phyloP scores from a whole-genome alignment of 1,284 basidiomycete species.

The Ganoderma resinaceum region DNA sequence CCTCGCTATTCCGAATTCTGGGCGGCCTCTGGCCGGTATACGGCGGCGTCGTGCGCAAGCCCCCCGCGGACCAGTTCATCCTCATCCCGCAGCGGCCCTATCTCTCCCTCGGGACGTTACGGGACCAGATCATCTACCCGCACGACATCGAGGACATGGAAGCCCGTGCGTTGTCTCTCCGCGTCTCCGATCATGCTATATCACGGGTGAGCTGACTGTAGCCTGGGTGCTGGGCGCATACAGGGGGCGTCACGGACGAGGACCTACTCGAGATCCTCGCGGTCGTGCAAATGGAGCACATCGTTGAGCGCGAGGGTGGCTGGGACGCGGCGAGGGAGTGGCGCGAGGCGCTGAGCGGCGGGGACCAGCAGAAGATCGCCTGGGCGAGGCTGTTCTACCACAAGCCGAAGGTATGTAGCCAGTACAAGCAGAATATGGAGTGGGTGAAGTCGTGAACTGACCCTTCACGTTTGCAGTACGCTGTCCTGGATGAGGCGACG shows the following conservation, averaged over 20 bases:
- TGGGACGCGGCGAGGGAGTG: constrained; percentile 92
- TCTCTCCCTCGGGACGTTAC: constrained; percentile 89
- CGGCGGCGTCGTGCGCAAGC: constrained; percentile 94
- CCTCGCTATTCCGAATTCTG: constrained; percentile 91
- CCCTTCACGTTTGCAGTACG: constrained; percentile 68
- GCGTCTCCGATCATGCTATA: constrained; percentile 10
- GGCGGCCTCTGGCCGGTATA: constrained; percentile 98
- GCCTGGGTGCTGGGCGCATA: not conserved
- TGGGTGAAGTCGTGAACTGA: not conserved
- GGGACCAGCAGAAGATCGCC: constrained; percentile 91
- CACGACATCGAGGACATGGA: constrained; percentile 83
- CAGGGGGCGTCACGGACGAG: constrained; percentile 77
- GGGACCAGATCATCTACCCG: constrained; percentile 93
- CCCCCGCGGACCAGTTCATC: constrained; percentile 88
- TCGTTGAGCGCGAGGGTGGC: constrained; percentile 96
- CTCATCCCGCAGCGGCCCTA: constrained; percentile 97
- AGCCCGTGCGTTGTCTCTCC: constrained; percentile 55
- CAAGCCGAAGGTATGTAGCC: constrained; percentile 75
- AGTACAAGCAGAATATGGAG: not conserved
- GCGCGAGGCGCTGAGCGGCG: constrained; percentile 91
- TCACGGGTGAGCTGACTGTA: too few species aligned
- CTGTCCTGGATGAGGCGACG: constrained; percentile 96
- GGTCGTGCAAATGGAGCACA: constrained; percentile 85
- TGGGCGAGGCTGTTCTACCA: constrained; percentile 99
- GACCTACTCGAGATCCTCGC: constrained; percentile 80